phyloP scores from a whole-genome alignment of 768 basidiomycete species.

The Hortiboletus campestris region DNA sequence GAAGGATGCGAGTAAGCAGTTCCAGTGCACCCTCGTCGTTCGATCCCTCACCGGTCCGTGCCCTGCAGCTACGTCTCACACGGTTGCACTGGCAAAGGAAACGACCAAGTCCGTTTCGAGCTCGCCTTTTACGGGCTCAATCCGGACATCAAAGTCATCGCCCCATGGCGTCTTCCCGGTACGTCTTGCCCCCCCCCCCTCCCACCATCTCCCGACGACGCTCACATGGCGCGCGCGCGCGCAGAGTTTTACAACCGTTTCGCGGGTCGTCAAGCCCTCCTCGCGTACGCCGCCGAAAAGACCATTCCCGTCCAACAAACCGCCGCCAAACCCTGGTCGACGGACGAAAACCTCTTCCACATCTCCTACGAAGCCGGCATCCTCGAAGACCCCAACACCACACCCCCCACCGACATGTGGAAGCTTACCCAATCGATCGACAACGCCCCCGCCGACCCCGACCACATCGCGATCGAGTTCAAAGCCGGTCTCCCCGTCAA shows the following conservation, averaged over 20 bases:
- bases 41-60: neutral
- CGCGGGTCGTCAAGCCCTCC: conserved; percentile 90
- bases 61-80: conserved; percentile 82
- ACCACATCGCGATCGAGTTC: conserved; percentile 85
- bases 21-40: neutral
- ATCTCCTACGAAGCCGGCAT: conserved; percentile 99
- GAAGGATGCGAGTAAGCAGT: conserved; percentile 91
- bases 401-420: conserved; percentile 98
- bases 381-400: conserved; percentile 93
- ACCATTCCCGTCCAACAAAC: conserved; percentile 94
- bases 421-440: conserved; percentile 88
- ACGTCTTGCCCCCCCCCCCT: neutral
- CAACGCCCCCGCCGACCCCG: conserved; percentile 73
- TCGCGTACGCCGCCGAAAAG: conserved; percentile 84
- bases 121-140: conserved; percentile 98
- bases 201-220: neutral
- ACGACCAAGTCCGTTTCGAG: conserved; percentile 99
- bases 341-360: conserved; percentile 99
- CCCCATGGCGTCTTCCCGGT: conserved; percentile 97
- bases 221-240: neutral
- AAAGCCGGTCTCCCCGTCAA: conserved; percentile 82
- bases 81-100: conserved; percentile 99
- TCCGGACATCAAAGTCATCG: conserved; percentile 98
- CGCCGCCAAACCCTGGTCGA: conserved; percentile 97
- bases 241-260: conserved; percentile 96